Evolutionary conservation across 2,329 filamentous ascomycete species (phyloP).

Genomic region (Aspergillus tubingensis): DNA sequence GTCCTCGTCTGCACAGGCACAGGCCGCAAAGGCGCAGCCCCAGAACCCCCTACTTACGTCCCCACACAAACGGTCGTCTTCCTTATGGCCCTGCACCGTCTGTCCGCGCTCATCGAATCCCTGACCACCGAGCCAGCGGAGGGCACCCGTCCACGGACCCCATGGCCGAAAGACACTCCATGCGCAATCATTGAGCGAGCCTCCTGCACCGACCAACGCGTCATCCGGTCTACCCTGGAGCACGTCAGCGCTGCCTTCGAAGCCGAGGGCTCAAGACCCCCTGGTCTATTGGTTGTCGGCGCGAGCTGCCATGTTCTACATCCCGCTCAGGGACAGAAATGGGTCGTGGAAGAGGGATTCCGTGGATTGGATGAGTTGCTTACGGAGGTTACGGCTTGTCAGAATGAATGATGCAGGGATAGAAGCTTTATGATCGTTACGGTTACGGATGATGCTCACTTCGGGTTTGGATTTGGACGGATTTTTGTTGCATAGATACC

Average conservation of each 20-base stretch:
- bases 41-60: constrained; percentile 78
- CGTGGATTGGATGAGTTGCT: constrained; percentile 64
- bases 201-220: constrained; percentile 89
- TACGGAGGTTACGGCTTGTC: neutral
- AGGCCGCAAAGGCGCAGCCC: constrained; percentile 81
- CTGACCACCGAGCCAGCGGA: constrained; percentile 52
- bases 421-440: constrained; percentile 14
- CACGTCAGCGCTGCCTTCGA: constrained; percentile 81
- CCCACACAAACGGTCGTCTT: constrained; percentile 82
- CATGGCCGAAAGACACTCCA: constrained; percentile 76
- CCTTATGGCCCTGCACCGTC: constrained; percentile 89
- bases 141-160: constrained; percentile 22
- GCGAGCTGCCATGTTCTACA: constrained; percentile 78
- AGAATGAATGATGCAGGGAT: neutral
- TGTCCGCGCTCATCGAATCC: constrained; percentile 71
- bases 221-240: constrained; percentile 82
- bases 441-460: constrained; percentile 22
- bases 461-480: neutral
- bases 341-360: constrained; percentile 88
- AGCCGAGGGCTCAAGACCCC: constrained; percentile 83
- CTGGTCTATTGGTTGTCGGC: constrained; percentile 84
- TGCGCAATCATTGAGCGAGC: constrained; percentile 93
- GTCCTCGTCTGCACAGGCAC: constrained; percentile 96
- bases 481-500: constrained; percentile 9
- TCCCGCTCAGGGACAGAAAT: constrained; percentile 62